These are phyloP conservation scores for Backusella sp. DNA, from an alignment of 192 early-diverging fungal genomes.

Conservation along the genomic window DNA sequence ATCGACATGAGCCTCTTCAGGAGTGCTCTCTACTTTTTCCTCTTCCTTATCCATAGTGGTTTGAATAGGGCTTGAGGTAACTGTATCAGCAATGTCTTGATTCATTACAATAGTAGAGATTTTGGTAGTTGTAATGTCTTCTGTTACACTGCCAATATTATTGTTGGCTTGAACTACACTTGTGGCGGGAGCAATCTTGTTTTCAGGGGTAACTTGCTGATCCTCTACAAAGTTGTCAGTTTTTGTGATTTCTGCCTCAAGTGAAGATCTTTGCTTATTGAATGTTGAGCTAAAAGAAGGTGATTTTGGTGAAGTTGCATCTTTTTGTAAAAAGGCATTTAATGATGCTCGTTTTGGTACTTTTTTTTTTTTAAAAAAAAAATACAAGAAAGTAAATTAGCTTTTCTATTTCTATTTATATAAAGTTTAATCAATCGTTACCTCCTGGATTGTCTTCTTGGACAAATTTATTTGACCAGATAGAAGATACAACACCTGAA, in stretches of 20 bases:
- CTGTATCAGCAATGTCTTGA: not conserved
- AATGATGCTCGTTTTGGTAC: not conserved
- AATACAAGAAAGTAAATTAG: not conserved
- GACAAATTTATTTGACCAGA: conserved; percentile 19
- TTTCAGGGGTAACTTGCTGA: conserved; percentile 2
- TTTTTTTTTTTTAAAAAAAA: not conserved
- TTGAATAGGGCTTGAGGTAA: not conserved
- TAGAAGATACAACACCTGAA: conserved; percentile 10
- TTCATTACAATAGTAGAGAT: not conserved
- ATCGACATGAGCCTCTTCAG: not conserved
- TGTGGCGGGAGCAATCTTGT: not conserved
- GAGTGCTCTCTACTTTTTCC: not conserved
- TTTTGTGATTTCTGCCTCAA: not conserved
- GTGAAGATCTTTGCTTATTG: not conserved
- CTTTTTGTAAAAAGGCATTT: not conserved
- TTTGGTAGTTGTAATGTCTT: not conserved
- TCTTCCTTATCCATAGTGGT: not conserved
- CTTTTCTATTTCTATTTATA: not conserved
- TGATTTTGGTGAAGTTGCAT: conserved; percentile 10
- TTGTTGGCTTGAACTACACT: not conserved
- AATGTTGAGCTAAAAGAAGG: not conserved
- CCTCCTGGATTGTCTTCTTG: conserved; percentile 19
- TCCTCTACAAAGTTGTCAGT: not conserved
- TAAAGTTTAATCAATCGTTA: not conserved
- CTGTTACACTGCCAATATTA: not conserved